Evolutionary conservation across 169 alveolate genomes (phyloP).

Genomic region (Babesia sp.): DNA sequence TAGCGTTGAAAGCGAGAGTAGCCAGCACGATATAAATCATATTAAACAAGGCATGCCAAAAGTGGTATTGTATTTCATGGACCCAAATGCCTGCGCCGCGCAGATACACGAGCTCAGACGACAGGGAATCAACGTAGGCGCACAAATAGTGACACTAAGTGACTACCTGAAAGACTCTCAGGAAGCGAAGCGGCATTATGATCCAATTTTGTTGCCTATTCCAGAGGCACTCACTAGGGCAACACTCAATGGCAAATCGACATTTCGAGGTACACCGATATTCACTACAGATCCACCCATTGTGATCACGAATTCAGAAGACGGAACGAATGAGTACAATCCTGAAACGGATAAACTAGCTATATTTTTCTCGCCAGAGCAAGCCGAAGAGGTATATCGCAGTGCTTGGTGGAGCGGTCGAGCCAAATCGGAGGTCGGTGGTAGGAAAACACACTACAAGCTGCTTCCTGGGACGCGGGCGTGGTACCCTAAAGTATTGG

Average conservation of each 20-base stretch:
- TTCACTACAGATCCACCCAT: conserved; percentile 66
- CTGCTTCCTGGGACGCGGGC: conserved; percentile 1
- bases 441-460: neutral
- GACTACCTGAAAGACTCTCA: conserved; percentile 11
- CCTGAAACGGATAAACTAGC: conserved; percentile 22
- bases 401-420: conserved; percentile 30
- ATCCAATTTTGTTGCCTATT: conserved; percentile 34
- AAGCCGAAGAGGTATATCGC: conserved; percentile 29
- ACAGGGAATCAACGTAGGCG: conserved; percentile 36
- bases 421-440: neutral
- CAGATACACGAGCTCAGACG: conserved; percentile 45
- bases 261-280: conserved; percentile 56
- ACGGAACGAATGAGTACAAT: neutral
- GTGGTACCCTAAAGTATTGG: conserved; percentile 22
- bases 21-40: neutral
- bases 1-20: neutral
- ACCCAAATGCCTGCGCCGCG: conserved; percentile 59
- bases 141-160: conserved; percentile 11
- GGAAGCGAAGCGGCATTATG: neutral
- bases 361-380: conserved; percentile 30
- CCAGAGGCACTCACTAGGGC: conserved; percentile 41
- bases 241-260: conserved; percentile 18
- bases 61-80: conserved; percentile 36
- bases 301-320: conserved; percentile 4
- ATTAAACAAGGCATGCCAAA: conserved; percentile 10